Evolutionary conservation across 2,329 filamentous ascomycete species (phyloP), one percentile per base, ranked within the genome.

Genomic region (Scedosporium boydii): DNA sequence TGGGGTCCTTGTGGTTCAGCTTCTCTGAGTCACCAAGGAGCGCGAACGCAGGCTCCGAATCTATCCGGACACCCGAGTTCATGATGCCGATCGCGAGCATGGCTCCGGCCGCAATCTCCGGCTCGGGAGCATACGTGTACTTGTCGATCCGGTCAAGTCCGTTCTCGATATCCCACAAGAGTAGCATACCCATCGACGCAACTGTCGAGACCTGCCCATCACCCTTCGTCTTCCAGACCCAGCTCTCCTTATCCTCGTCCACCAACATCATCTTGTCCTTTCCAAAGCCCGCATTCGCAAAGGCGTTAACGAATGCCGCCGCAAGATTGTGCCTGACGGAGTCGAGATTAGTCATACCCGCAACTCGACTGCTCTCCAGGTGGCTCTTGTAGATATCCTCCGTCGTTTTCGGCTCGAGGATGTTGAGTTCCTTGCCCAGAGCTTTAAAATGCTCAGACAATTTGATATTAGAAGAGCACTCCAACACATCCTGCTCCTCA

Each of bases 321-420:
- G 95, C 93, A 64, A 99, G 82, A 71, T 99, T 99, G 79, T 99
- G 93, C 69, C 92, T 85, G 34, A 93, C 93, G 9, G 95, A 99
- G 73, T 99, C 95, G 57, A 96, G 86, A 72, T 97, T 97, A 10
- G 93, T 97, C 77, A 96, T 85, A 42, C 92, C 93, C 26, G 91
- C 91, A 61, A 96, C 95, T 65, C 96, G 86, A 69, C 88, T 96
- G 78, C 90, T 98, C 77, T 99, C 95, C 4, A 99, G 84, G 75
- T 99, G 95, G 71, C 92, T 96, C 81, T 99, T 99, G 84, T 99
- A 99, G 70, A 99, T 99, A 70, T 99, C 96, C 73, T 99, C 95
- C 0, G 93, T 96, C 53, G 91, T 90, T 80, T 97, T 98, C 42
- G 95, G 95, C 66, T 99, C 95, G 51, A 98, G 80, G 60, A 99